phyloP scores from a whole-genome alignment of 805 yeast genomes.

The Saccharomycopsis synnaedendra region DNA sequence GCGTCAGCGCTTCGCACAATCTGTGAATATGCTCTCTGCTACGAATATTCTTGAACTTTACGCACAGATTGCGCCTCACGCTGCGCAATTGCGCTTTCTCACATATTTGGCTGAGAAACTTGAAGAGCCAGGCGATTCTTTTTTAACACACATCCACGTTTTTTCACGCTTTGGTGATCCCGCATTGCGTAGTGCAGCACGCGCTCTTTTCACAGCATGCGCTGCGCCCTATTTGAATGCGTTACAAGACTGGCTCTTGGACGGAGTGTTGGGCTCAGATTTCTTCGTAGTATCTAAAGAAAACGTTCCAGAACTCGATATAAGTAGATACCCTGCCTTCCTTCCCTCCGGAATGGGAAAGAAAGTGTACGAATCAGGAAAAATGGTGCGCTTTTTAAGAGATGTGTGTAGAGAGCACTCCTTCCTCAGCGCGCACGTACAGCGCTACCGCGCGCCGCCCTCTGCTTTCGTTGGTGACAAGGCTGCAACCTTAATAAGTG shows the following conservation, averaged over 20 bases:
- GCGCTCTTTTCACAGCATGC: conserved; percentile 32
- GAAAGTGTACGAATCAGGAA: conserved; percentile 58
- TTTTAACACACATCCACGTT: conserved; percentile 40
- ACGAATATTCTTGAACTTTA: conserved; percentile 22
- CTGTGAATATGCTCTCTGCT: conserved; percentile 31
- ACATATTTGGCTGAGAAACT: conserved; percentile 30
- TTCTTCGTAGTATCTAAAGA: conserved; percentile 33
- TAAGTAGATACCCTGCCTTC: conserved; percentile 34
- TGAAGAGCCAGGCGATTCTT: conserved; percentile 32
- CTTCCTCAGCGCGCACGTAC: conserved; percentile 43
- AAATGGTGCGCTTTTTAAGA: conserved; percentile 52
- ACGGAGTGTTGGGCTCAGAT: conserved; percentile 49
- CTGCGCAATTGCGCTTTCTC: conserved; percentile 47
- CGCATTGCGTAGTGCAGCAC: conserved; percentile 32
- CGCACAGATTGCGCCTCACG: conserved; percentile 35
- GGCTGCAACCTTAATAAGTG: conserved; percentile 8
- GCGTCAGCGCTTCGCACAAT: conserved; percentile 30
- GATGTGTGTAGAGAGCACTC: conserved; percentile 53
- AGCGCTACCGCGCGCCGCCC: conserved; percentile 17
- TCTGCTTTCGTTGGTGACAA: conserved; percentile 7
- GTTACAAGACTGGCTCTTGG: conserved; percentile 53
- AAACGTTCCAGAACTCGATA: conserved; percentile 16
- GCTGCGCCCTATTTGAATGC: conserved; percentile 50
- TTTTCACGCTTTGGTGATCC: conserved; percentile 56
- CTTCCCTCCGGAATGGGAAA: conserved; percentile 28